Base-by-base conservation (phyloP, 2,329 filamentous ascomycete species). In the Fusarium robinianum region DNA sequence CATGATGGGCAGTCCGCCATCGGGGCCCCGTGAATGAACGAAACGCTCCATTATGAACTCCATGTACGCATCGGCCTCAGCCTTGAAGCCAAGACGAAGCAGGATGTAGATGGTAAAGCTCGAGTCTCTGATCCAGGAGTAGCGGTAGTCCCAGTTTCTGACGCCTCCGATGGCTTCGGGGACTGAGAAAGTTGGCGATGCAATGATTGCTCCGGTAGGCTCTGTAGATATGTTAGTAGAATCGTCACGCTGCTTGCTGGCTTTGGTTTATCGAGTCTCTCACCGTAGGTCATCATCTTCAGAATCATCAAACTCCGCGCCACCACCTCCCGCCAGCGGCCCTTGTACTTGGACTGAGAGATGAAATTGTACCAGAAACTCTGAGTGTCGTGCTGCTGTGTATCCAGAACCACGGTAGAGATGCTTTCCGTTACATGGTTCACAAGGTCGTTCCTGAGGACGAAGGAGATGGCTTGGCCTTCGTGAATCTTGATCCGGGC, bases 71-170 rank as follows among this genome's bases (percentile, higher is more conserved):
- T 90, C 84, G 4, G 87, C 87, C 65, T 91, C 87, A 14, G 83
- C 78, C 18, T 75, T 83, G 67, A 90, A 90, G 5, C 87, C 87
- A 63, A 90, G 79, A 10, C 87, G 82, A 2, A 91, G 76, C 19
- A 91, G 76, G 50, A 90, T 84, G 57, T 90, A 90, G 54, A 90
- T 82, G 2, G 85, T 88, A 66, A 90, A 90, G 53, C 84, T 88
- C 1, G 84, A 82, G 67, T 91, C 87, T 15, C 87, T 78, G 23
- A 90, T 81, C 87, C 87, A 91, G 8, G 78, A 87, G 66, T 81
- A 91, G n/a, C 85, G 77, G 60, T 88, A 88, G 63, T 88, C 84
- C 84, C 80, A 84, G 60, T 84, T 84, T 15, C 79, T 77, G 14
- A 72, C 70, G 10, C 86, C 86, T 12, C 85, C 86, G 25, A 89